phyloP scores from a whole-genome alignment of 2,329 filamentous ascomycete genomes.

The Colletotrichum agaves region DNA sequence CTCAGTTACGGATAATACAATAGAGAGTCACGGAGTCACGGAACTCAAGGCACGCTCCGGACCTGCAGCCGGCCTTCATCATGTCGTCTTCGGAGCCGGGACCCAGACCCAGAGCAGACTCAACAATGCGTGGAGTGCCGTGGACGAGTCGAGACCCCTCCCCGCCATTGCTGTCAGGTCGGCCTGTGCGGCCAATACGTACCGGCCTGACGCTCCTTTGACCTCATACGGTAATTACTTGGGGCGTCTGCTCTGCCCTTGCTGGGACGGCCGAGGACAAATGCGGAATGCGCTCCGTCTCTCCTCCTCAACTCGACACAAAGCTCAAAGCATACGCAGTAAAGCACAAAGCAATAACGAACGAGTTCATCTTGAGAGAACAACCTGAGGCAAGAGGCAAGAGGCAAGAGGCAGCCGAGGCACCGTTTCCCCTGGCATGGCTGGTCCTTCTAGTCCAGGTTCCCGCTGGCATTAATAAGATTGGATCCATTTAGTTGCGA shows the following conservation, averaged over 20 bases:
- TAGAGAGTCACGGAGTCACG: conserved; percentile 3
- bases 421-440: conserved; percentile 11
- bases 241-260: neutral
- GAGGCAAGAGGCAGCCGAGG: conserved; percentile 27
- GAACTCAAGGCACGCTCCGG: conserved; percentile 1
- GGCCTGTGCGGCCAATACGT: no score
- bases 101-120: neutral
- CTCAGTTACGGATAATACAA: neutral
- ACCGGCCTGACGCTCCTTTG: no score
- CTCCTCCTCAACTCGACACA: neutral
- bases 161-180: no score
- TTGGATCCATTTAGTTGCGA: conserved; percentile 30
- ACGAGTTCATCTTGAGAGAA: conserved; percentile 14
- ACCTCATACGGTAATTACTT: no score
- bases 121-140: no score
- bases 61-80: conserved; percentile 11
- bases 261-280: conserved; percentile 18
- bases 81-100: conserved; percentile 18
- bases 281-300: conserved; percentile 34
- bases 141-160: no score
- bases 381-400: conserved; percentile 4
- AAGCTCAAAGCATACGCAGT: neutral
- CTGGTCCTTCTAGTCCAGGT: neutral
- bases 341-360: neutral
- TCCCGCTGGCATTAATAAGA: conserved; percentile 25